Evolutionary conservation across 768 basidiomycete species (phyloP).

Genomic region (Termitomyces heimii): DNA sequence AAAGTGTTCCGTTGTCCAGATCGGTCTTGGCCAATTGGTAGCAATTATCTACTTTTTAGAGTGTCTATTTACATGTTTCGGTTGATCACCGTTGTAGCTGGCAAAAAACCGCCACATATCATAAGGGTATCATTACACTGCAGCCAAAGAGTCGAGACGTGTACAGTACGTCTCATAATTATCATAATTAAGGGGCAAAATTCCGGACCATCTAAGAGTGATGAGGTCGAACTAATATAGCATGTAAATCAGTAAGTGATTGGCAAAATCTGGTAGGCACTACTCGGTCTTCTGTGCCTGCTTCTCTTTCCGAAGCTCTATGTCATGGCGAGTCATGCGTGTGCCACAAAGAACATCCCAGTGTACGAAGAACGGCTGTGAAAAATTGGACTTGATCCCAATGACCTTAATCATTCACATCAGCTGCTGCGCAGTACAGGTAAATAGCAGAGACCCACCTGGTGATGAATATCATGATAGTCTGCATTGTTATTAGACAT

Average conservation of each 20-base stretch:
- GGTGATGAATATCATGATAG: constrained; percentile 98
- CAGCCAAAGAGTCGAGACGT: background rate
- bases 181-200: background rate
- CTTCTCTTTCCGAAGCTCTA: constrained; percentile 44
- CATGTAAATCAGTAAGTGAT: background rate
- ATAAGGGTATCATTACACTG: constrained; percentile 8
- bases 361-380: constrained; percentile 94
- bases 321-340: constrained; percentile 67
- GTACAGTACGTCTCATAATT: background rate
- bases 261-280: background rate
- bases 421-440: background rate
- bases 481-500: constrained; percentile 87
- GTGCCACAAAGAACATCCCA: constrained; percentile 89
- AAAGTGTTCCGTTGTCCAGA: constrained; percentile 51
- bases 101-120: background rate
- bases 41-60: background rate
- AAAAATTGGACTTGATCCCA: constrained; percentile 94
- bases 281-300: constrained; percentile 23
- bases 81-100: background rate
- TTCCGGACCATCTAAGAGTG: background rate
- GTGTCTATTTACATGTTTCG: background rate
- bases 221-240: background rate
- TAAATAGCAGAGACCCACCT: constrained; percentile 39
- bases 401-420: constrained; percentile 35
- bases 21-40: constrained; percentile 52